These are phyloP conservation scores for Diutina sp. DNA, from an alignment of 1,139 yeast genomes.

Conservation along the genomic window DNA sequence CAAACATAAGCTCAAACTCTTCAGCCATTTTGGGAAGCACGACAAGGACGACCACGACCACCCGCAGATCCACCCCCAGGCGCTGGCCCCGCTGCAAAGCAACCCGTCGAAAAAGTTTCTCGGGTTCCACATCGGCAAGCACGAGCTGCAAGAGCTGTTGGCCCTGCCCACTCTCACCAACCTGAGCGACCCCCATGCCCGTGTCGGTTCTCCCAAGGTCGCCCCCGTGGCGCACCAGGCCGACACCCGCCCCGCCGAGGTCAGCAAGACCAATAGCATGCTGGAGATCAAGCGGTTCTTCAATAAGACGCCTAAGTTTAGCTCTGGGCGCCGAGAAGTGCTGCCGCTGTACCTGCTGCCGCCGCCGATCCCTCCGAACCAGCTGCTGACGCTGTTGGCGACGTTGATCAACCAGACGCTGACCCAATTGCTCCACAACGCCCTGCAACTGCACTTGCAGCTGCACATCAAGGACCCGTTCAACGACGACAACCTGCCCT, in stretches of 20 bases:
- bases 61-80: neutral
- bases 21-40: constrained; percentile 15
- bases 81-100: neutral
- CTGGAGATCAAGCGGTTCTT: constrained; percentile 37
- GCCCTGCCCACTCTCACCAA: constrained; percentile 8
- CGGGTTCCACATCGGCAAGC: constrained; percentile 13
- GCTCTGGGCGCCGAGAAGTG: neutral
- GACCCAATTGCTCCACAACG: constrained; percentile 24
- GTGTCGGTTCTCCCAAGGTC: constrained; percentile 9
- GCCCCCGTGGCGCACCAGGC: constrained; percentile 16
- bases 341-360: neutral
- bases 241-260: constrained; percentile 11
- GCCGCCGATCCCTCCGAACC: constrained; percentile 8
- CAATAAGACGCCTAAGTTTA: constrained; percentile 3
- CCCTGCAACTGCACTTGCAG: neutral
- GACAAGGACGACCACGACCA: neutral
- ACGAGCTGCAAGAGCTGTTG: constrained; percentile 10
- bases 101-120: constrained; percentile 5
- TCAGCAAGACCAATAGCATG: constrained; percentile 33
- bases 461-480: constrained; percentile 21
- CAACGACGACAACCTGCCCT: constrained; percentile 45
- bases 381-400: constrained; percentile 28
- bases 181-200: constrained; percentile 5
- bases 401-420: constrained; percentile 33
- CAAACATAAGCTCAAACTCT: constrained; percentile 31